phyloP scores from a whole-genome alignment of 441 rosid species.

The Pelargonium cotyledonis region DNA sequence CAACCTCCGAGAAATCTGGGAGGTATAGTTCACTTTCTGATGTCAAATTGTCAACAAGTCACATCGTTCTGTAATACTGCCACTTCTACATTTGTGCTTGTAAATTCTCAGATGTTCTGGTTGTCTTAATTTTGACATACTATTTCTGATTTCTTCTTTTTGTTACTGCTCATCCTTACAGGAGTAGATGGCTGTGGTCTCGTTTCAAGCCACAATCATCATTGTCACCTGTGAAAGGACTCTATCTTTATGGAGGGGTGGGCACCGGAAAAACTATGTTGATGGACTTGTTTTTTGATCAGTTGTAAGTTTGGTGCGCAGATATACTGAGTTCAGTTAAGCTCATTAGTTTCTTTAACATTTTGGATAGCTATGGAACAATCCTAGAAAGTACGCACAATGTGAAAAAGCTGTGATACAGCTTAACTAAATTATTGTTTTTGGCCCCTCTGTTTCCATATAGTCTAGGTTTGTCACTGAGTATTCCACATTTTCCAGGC shows the following conservation, averaged over 20 bases:
- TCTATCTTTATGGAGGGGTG: conserved; percentile 92
- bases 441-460: not conserved
- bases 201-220: conserved; percentile 69
- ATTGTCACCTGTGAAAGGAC: conserved; percentile 74
- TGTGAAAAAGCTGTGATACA: conserved; percentile 3
- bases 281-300: conserved; percentile 89
- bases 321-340: conserved; percentile 9
- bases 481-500: conserved; percentile 37
- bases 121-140: not conserved
- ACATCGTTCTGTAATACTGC: not conserved
- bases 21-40: conserved; percentile 37
- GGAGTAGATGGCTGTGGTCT: conserved; percentile 97
- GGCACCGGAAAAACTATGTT: conserved; percentile 99
- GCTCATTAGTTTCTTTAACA: conserved; percentile 1
- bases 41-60: conserved; percentile 3
- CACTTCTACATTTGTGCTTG: not conserved
- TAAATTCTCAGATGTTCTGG: not conserved
- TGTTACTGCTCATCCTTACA: conserved; percentile 27
- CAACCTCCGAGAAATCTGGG: conserved; percentile 61
- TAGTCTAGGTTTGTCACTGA: not conserved
- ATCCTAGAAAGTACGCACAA: not conserved
- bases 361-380: conserved; percentile 4
- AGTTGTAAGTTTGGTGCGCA: conserved; percentile 51
- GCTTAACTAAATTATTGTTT: not conserved
- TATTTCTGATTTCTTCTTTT: conserved; percentile 8